These are phyloP conservation scores for Hyphopichia fennica DNA, from an alignment of 1,139 yeast genomes.

Conservation along the genomic window DNA sequence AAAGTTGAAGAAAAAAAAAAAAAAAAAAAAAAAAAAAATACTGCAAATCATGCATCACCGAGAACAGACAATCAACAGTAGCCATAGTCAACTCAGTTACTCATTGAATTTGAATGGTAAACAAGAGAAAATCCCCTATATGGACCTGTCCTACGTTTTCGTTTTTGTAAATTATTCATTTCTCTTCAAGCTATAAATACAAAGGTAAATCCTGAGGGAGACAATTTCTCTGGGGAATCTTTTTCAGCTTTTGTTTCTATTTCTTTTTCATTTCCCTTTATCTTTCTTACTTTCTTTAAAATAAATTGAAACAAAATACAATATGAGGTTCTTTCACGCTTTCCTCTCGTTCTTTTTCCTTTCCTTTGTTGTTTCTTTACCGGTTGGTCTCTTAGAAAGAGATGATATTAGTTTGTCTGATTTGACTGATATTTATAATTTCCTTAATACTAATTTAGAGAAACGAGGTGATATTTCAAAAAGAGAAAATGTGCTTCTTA, in stretches of 20 bases:
- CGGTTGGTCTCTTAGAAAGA: conserved; percentile 1
- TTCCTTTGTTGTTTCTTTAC: conserved; percentile 1
- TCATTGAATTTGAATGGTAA: no score
- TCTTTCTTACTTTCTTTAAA: neutral
- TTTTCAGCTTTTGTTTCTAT: neutral
- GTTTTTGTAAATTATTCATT: no score
- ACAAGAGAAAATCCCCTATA: no score
- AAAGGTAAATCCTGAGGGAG: neutral
- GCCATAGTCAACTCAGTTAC: no score
- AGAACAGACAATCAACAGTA: neutral
- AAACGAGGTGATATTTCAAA: conserved; percentile 9
- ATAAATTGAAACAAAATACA: neutral
- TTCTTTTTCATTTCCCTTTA: neutral
- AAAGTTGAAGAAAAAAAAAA: no score
- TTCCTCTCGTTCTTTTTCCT: conserved; percentile 3
- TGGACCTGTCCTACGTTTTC: no score
- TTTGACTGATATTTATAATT: neutral
- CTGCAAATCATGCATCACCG: neutral
- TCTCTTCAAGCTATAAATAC: neutral
- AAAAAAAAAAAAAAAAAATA: no score
- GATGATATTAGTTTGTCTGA: neutral
- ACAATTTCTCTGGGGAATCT: neutral
- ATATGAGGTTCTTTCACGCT: conserved; percentile 1
- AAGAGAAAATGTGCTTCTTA: conserved; percentile 26
- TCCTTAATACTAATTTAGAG: conserved; percentile 8